phyloP scores from a whole-genome alignment of 176 grass and related monocot genomes.

The Musa beccarii region DNA sequence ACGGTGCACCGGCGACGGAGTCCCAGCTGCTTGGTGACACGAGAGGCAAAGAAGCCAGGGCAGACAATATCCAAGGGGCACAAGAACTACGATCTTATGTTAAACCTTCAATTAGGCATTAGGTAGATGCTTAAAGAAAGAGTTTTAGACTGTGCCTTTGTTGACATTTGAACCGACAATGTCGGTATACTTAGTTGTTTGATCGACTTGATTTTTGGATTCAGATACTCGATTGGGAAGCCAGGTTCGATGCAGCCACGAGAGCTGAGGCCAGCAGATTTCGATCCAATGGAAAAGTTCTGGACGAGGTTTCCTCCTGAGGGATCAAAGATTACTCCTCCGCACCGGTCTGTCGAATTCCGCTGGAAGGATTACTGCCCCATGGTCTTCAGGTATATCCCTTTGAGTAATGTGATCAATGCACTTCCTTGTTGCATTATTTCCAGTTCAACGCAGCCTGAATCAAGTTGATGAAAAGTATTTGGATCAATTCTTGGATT shows the following conservation, averaged over 20 bases:
- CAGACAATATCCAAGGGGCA: conserved; percentile 93
- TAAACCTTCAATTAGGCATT: conserved; percentile 89
- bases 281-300: conserved; percentile 63
- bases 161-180: neutral
- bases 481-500: conserved; percentile 4
- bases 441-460: too few species aligned
- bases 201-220: neutral
- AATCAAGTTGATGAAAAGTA: too few species aligned
- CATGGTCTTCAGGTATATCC: conserved; percentile 49
- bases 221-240: conserved; percentile 69
- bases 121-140: conserved; percentile 24
- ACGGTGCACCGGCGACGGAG: conserved; percentile 23
- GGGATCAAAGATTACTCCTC: conserved; percentile 73
- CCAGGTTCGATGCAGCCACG: conserved; percentile 30
- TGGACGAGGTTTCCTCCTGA: conserved; percentile 77
- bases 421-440: too few species aligned
- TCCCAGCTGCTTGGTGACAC: conserved; percentile 21
- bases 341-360: conserved; percentile 57
- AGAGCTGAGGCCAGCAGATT: conserved; percentile 45
- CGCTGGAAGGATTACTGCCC: conserved; percentile 87
- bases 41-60: conserved; percentile 63
- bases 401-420: neutral
- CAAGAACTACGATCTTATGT: conserved; percentile 93
- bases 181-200: conserved; percentile 17
- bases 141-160: neutral